These are phyloP conservation scores for Deakozyma indianensis DNA, from an alignment of 805 yeast species.

Conservation along the genomic window DNA sequence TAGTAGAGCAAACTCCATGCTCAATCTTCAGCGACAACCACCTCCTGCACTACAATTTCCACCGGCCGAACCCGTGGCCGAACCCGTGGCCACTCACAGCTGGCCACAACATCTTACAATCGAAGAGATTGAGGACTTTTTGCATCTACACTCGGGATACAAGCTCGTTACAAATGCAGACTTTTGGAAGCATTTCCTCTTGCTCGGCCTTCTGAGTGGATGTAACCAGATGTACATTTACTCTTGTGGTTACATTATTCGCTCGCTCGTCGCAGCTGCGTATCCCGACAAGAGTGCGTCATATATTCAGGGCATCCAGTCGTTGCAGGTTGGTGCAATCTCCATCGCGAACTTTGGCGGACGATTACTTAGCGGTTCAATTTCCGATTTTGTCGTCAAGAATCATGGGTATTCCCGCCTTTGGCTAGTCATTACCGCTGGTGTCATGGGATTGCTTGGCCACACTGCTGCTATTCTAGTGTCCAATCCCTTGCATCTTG, in stretches of 20 bases:
- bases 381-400: constrained; percentile 43
- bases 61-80: neutral
- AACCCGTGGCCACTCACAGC: neutral
- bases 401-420: constrained; percentile 32
- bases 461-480: constrained; percentile 32
- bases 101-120: neutral
- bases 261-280: constrained; percentile 22
- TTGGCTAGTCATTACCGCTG: constrained; percentile 39
- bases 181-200: constrained; percentile 35
- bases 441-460: constrained; percentile 29
- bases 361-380: constrained; percentile 41
- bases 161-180: constrained; percentile 15
- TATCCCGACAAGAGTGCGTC: constrained; percentile 2
- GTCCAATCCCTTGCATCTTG: constrained; percentile 24
- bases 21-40: neutral
- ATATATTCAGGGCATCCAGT: constrained; percentile 40
- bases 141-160: neutral
- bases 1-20: neutral
- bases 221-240: constrained; percentile 57
- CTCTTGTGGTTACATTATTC: constrained; percentile 51
- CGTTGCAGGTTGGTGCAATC: constrained; percentile 51
- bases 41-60: neutral
- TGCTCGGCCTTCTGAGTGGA: constrained; percentile 43
- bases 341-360: constrained; percentile 52
- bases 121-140: neutral